Conservation (phyloP, 805 yeast species). For the Brettanomyces sp. region DNA sequence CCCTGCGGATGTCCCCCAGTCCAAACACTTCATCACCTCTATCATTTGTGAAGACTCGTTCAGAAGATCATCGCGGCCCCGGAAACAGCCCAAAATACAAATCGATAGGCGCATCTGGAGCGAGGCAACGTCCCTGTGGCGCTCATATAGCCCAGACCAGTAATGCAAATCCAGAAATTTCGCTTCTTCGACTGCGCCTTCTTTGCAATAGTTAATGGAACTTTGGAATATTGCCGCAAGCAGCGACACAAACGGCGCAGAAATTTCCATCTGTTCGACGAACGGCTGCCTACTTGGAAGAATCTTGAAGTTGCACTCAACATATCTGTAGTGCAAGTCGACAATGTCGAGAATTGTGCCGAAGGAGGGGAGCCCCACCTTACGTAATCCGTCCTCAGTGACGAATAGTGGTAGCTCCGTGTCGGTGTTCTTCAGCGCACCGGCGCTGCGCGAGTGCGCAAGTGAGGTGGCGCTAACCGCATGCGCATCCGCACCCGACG, state of each 20-base stretch:
- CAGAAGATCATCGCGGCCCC: slow-evolving; percentile 18
- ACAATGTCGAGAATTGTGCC: slow-evolving; percentile 23
- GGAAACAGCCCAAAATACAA: slow-evolving; percentile 17
- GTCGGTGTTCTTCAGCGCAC: background rate
- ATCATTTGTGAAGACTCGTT: slow-evolving; percentile 8
- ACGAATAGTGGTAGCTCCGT: slow-evolving; percentile 8
- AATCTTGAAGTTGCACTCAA: slow-evolving; percentile 28
- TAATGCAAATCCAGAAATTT: slow-evolving; percentile 23
- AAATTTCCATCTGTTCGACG: slow-evolving; percentile 21
- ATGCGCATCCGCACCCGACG: background rate
- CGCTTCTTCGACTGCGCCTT: slow-evolving; percentile 16
- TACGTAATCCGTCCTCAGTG: slow-evolving; percentile 21
- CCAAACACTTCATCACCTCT: background rate
- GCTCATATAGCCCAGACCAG: slow-evolving; percentile 29
- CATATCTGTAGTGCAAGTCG: slow-evolving; percentile 32
- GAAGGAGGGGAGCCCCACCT: slow-evolving; percentile 30
- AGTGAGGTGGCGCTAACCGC: background rate
- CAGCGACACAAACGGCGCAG: slow-evolving; percentile 20
- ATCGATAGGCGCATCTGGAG: slow-evolving; percentile 20
- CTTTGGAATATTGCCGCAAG: slow-evolving; percentile 27
- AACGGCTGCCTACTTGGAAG: slow-evolving; percentile 28
- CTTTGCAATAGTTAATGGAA: slow-evolving; percentile 24
- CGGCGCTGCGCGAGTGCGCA: background rate
- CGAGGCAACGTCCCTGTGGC: slow-evolving; percentile 24
- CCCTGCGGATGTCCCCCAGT: background rate